A percentile compares a stretch with the other conserved stretches of the same genome.
Evolutionary conservation across 2,329 filamentous ascomycete genomes (phyloP).

Genomic region (Aspergillus uvarum): DNA sequence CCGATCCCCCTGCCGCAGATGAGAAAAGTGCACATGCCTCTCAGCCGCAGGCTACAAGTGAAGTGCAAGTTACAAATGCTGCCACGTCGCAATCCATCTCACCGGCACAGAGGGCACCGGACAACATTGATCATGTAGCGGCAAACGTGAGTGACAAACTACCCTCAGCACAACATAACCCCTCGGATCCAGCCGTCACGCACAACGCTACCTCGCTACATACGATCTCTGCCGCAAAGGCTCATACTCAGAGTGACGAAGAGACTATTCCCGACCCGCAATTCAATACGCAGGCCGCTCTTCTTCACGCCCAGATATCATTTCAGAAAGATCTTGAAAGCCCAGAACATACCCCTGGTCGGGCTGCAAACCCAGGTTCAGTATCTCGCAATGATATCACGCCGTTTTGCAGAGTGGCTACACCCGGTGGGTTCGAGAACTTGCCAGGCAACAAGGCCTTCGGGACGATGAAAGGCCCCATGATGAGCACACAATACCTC

Average conservation of each 20-base stretch:
- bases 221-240: conserved; percentile 37
- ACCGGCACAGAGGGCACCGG: conserved; percentile 7
- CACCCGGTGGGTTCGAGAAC: conserved; percentile 8
- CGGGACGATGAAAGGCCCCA: conserved; percentile 21
- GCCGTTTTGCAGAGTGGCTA: conserved; percentile 30
- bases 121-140: conserved; percentile 14
- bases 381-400: conserved; percentile 24
- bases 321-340: conserved; percentile 42
- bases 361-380: conserved; percentile 15
- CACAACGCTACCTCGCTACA: conserved; percentile 39
- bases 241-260: conserved; percentile 18
- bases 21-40: conserved; percentile 3
- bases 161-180: conserved; percentile 40
- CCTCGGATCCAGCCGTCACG: conserved; percentile 27
- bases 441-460: conserved; percentile 5
- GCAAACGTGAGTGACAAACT: conserved; percentile 30
- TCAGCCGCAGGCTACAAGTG: conserved; percentile 17
- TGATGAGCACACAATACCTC: conserved; percentile 43
- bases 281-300: conserved; percentile 43
- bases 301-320: conserved; percentile 39
- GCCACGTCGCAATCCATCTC: conserved; percentile 17
- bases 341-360: conserved; percentile 20
- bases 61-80: conserved; percentile 12
- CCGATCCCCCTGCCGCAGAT: not conserved
- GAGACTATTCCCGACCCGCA: conserved; percentile 32